Base-by-base conservation (phyloP, 805 yeast genomes). In the Tetrapisispora namnaoensis region DNA sequence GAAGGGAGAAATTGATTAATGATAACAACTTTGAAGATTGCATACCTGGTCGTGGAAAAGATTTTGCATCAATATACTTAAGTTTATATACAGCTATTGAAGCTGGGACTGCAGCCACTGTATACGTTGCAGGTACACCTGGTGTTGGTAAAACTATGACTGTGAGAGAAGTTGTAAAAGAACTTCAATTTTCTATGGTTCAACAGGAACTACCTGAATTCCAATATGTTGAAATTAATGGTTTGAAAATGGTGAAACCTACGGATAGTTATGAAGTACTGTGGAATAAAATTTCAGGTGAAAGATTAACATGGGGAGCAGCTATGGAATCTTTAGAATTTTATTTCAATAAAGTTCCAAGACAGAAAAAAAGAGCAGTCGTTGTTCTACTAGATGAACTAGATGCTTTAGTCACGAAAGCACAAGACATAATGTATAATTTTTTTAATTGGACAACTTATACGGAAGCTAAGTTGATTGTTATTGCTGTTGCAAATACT, bases 141-240 rank as follows among this genome's bases (percentile, higher is more conserved):
- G 99, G 99, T 9, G 91, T 95, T 2, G 99, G 99, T 13, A 93
- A 93, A 62, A 91, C 99, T 0, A 93, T 95, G 3, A 91, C 98
- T 0, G 81, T 91, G 2, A 70, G 95, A 48, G 95, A 89, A 59
- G 97, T 86, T 0, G 76, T 93, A 24, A 75, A 79, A 34, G 88
- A 84, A 57, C 66, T 93, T 35, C 73, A 76, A 41, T 60, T 65
- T 16, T 67, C 68, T n/a, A 59, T 64, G 10, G 58, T 59, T n/a
- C 70, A 65, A 14, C 67, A 65, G 3, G 73, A 69, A 39, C 47
- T 77, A 32, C 65, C 68, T 2, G 62, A 66, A 14, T 93, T 93
- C 62, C 79, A 80, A 43, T 91, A 77, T 64, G 67, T 87, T 5
- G 99, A 93, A 63, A 83, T 93, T 51, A 93, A 93, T 65, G 98